Percentiles rank a stretch among this genome's conserved stretches.
Conservation (phyloP, 345 rosid genomes). For the Ceriops decandra region DNA sequence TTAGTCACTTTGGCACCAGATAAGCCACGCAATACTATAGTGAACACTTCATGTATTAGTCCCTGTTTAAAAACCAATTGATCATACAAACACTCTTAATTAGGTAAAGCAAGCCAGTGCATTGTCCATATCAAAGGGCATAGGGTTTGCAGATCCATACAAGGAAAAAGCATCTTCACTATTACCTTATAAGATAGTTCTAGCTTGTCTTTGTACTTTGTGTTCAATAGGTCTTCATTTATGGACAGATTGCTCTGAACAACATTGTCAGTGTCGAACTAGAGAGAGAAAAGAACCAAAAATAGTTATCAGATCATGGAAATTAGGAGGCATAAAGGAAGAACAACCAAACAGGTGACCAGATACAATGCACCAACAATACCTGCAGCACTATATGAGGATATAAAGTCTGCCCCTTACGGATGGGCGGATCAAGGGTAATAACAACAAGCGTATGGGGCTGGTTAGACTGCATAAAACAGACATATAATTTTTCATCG, state of each 20-base stretch:
- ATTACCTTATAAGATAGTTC: constrained; percentile 79
- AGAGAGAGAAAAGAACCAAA: constrained; percentile 16
- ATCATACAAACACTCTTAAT: constrained; percentile 3
- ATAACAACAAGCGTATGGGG: constrained; percentile 92
- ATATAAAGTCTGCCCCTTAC: constrained; percentile 93
- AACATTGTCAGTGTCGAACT: constrained; percentile 85
- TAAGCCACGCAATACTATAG: constrained; percentile 76
- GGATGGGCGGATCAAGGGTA: constrained; percentile 96
- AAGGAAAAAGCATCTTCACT: not conserved
- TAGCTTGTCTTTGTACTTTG: constrained; percentile 89
- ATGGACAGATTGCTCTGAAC: constrained; percentile 57
- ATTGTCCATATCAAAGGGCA: not conserved
- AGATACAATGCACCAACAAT: constrained; percentile 12
- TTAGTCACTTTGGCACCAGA: constrained; percentile 96
- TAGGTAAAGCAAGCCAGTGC: constrained; percentile 5
- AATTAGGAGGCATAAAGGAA: not conserved
- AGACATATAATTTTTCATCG: constrained; percentile 3
- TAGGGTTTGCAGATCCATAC: no score
- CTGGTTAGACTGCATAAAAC: constrained; percentile 72
- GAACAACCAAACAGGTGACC: not conserved
- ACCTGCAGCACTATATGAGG: constrained; percentile 97
- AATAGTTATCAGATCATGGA: not conserved
- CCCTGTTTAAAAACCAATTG: constrained; percentile 46
- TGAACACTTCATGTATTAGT: constrained; percentile 90
- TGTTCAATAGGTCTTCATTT: constrained; percentile 65